Conservation (phyloP, 148 eudicot species). For the Spergularia marina region DNA sequence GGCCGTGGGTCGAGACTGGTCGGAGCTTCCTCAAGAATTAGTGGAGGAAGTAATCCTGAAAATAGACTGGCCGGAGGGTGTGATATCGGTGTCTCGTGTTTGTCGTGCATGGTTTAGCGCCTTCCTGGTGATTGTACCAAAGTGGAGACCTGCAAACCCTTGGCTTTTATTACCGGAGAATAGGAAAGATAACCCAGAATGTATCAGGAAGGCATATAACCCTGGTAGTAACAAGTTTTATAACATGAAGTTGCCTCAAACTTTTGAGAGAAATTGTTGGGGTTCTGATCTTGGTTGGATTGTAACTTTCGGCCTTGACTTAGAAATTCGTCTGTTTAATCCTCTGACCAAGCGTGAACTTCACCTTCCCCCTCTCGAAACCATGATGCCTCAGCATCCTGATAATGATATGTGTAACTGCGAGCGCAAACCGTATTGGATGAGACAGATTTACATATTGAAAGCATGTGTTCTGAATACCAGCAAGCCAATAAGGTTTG, state of each 20-base stretch:
- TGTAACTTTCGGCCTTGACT: constrained; percentile 1
- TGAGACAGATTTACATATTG: not conserved
- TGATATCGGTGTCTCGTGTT: not conserved
- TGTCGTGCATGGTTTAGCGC: constrained; percentile 7
- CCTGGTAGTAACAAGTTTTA: constrained; percentile 3
- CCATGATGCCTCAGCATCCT: not conserved
- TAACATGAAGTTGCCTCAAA: not conserved
- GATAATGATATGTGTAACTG: not conserved
- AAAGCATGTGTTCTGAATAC: constrained; percentile 9
- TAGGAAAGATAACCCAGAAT: not conserved
- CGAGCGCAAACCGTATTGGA: not conserved
- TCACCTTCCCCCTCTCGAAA: not conserved
- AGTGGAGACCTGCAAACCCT: constrained; percentile 6
- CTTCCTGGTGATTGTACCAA: not conserved
- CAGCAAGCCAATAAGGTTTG: not conserved
- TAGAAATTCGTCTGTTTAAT: constrained; percentile 1
- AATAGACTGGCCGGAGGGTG: constrained; percentile 10
- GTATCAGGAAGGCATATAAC: not conserved
- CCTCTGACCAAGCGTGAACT: constrained; percentile 8
- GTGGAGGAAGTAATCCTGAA: constrained; percentile 4
- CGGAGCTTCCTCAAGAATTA: not conserved
- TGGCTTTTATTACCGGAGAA: constrained; percentile 5
- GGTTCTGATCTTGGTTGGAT: constrained; percentile 13
- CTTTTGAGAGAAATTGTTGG: constrained; percentile 8
- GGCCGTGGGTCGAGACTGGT: not conserved